Evolutionary conservation across 2,329 filamentous ascomycete genomes (phyloP), one percentile per base, ranked within the genome.

Genomic region (Xylogone sp.): DNA sequence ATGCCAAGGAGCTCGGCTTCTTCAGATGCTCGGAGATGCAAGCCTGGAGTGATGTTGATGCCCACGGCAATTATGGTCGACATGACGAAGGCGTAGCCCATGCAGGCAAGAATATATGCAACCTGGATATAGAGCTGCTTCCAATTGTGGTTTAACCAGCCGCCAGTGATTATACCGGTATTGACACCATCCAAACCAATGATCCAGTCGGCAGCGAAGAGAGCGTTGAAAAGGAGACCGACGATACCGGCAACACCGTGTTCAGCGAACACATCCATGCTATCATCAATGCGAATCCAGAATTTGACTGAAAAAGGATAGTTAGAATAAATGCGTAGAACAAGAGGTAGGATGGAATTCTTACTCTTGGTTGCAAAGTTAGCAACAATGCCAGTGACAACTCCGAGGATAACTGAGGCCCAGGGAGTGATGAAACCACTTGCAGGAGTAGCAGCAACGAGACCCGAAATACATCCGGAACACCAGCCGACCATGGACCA

Each of bases 1-100:
- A 93, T 92, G 60, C 89, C 89, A 51, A 93, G 82, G 12, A 93
- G 82, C 71, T 94, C 89, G 21, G 89, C 89, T 70, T 92, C 86
- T 64, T 91, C 87, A 21, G 82, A 86, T 8, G 88, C 88, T 52
- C 89, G 87, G 44, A 94, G 86, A 68, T 90, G 82, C 19, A 94
- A 80, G 45, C 88, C 88, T 21, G 89, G 89, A 20, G 91, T 77
- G 57, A 84, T 68, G 73, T 94, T 86, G 72, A 94, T 87, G 64
- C 73, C 66, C 71, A 86, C 89, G 55, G 88, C 88, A 61, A 94
- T 79, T 61, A 86, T 65, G 51, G 87, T 84, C 53, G 85, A 89
- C 62, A 94, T 76, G 63, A 84, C 78, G 65, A 93, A 94, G 18
- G 85, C 72, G 70, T 90, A 94, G 27, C 72, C 79, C 50, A 76